These are phyloP conservation scores for Fusarium sulawesiense DNA, from an alignment of 2,329 filamentous ascomycete species.

Conservation along the genomic window DNA sequence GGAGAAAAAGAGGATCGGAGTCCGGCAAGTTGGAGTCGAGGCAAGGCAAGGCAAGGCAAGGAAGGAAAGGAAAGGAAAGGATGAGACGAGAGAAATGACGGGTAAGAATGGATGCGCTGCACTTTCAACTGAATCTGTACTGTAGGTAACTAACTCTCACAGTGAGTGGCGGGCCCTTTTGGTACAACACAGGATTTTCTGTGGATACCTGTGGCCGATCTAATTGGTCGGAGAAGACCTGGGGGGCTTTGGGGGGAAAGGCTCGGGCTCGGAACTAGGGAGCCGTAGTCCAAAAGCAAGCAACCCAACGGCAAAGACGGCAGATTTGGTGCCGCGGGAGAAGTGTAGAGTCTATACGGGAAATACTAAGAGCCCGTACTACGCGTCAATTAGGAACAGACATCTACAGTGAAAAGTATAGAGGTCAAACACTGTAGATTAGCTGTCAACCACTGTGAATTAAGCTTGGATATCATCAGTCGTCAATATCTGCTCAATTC, in stretches of 20 bases:
- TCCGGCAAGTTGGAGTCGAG: conserved; percentile 34
- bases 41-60: background rate
- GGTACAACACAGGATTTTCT: conserved; percentile 36
- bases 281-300: conserved; percentile 41
- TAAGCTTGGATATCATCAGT: background rate
- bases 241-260: conserved; percentile 20
- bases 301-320: conserved; percentile 44
- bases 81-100: conserved; percentile 22
- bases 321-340: conserved; percentile 15
- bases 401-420: too few relatives aligned
- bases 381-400: background rate
- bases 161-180: conserved; percentile 20
- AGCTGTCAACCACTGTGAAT: background rate
- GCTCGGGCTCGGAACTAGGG: conserved; percentile 40
- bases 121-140: background rate
- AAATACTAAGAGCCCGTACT: background rate
- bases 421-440: background rate
- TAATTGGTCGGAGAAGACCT: conserved; percentile 10
- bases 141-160: background rate
- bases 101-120: background rate
- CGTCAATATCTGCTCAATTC: background rate
- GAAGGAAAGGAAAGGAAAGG: conserved; percentile 5
- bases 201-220: background rate
- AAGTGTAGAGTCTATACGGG: background rate
- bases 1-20: conserved; percentile 22